Evolutionary conservation across 148 eudicot genomes (phyloP).

Genomic region (Rhododendron henanense): DNA sequence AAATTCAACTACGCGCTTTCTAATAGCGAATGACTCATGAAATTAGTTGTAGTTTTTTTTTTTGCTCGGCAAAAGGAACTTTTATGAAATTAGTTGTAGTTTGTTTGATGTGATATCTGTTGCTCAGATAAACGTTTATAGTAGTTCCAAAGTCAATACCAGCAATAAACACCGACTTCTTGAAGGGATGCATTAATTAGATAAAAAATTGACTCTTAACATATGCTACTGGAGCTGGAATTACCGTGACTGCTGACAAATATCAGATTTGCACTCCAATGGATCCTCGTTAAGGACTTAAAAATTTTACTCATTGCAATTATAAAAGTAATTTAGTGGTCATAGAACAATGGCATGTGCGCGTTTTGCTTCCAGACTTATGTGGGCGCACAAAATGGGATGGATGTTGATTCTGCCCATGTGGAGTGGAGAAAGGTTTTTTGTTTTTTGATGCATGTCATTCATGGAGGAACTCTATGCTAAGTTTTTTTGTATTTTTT

Average conservation of each 20-base stretch:
- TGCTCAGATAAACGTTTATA: not conserved
- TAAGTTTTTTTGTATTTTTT: too few species aligned
- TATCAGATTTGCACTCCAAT: too few species aligned
- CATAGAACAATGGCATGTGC: not conserved
- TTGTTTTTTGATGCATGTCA: not conserved
- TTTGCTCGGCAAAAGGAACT: too few species aligned
- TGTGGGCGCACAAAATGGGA: not conserved
- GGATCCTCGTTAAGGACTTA: too few species aligned
- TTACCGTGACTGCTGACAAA: not conserved
- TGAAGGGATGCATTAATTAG: not conserved
- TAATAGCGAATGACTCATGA: not conserved
- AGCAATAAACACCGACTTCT: not conserved
- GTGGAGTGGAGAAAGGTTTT: too few species aligned
- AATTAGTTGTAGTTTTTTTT: not conserved
- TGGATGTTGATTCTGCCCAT: not conserved
- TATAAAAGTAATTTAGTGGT: not conserved
- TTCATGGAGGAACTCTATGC: not conserved
- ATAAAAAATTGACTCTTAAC: not conserved
- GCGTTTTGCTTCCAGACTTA: not conserved
- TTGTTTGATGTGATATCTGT: not conserved
- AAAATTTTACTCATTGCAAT: too few species aligned
- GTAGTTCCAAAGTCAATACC: not conserved
- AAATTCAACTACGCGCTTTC: too few species aligned
- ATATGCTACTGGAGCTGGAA: not conserved
- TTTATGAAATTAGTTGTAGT: not conserved